These are phyloP conservation scores for Blastobotrys elegans DNA, from an alignment of 1,139 yeast species.

Conservation along the genomic window DNA sequence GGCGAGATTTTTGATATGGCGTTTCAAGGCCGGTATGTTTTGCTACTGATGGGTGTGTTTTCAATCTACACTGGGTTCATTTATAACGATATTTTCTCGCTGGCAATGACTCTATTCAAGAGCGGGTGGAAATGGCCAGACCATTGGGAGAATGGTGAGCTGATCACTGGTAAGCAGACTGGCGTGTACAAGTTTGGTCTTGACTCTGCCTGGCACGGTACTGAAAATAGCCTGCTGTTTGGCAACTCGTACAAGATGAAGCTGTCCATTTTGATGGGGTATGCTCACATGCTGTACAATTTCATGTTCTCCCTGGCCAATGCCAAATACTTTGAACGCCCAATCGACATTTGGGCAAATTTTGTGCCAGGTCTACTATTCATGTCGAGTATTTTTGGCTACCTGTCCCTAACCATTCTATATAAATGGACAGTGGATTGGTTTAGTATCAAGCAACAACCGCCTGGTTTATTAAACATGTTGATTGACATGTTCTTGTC, in stretches of 20 bases:
- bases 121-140: constrained; percentile 95
- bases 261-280: constrained; percentile 90
- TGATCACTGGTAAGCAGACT: constrained; percentile 55
- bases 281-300: constrained; percentile 89
- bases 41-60: constrained; percentile 84
- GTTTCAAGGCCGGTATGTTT: constrained; percentile 81
- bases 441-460: constrained; percentile 65
- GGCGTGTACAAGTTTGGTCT: constrained; percentile 82
- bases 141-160: constrained; percentile 57
- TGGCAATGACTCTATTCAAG: constrained; percentile 76
- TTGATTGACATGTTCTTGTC: constrained; percentile 91
- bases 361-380: constrained; percentile 90
- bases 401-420: constrained; percentile 73
- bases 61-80: constrained; percentile 92
- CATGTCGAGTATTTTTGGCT: constrained; percentile 95
- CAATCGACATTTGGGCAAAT: constrained; percentile 84
- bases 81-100: constrained; percentile 90
- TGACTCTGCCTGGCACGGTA: constrained; percentile 96
- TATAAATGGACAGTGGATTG: constrained; percentile 97
- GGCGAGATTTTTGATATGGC: constrained; percentile 99
- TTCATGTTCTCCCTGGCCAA: constrained; percentile 81
- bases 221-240: constrained; percentile 85
- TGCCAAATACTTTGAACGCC: constrained; percentile 64
- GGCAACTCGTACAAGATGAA: constrained; percentile 97
- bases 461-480: constrained; percentile 94